Conservation (phyloP, 768 basidiomycete species). For the Amanita fuliginea region DNA sequence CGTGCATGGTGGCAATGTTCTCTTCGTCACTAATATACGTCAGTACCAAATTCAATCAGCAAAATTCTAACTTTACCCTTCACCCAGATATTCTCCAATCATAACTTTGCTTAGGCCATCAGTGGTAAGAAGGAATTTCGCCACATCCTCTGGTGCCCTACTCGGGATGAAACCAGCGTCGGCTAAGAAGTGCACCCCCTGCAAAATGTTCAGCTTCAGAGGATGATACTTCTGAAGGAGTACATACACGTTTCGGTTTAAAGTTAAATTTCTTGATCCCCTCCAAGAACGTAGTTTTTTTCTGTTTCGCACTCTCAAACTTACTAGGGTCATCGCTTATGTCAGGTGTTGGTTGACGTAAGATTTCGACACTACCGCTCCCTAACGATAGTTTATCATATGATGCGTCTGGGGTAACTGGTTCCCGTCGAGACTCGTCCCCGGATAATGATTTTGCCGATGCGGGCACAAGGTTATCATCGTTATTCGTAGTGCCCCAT, state of each 20-base stretch:
- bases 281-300: slow-evolving; percentile 89
- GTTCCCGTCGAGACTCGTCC: slow-evolving; percentile 45
- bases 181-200: slow-evolving; percentile 86
- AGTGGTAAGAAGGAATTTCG: slow-evolving; percentile 72
- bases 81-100: slow-evolving; percentile 97
- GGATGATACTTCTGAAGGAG: background rate
- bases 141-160: slow-evolving; percentile 65
- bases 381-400: slow-evolving; percentile 41
- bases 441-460: slow-evolving; percentile 32
- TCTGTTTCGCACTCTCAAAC: slow-evolving; percentile 94
- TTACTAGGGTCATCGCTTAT: slow-evolving; percentile 79
- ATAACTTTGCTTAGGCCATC: slow-evolving; percentile 92
- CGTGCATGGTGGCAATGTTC: slow-evolving; percentile 93
- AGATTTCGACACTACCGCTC: slow-evolving; percentile 38
- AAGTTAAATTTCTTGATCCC: slow-evolving; percentile 98
- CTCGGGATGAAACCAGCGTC: slow-evolving; percentile 81
- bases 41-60: background rate
- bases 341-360: slow-evolving; percentile 68
- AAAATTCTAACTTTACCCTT: slow-evolving; percentile 50
- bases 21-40: slow-evolving; percentile 57
- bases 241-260: slow-evolving; percentile 87
- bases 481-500: slow-evolving; percentile 63
- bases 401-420: slow-evolving; percentile 44
- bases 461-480: slow-evolving; percentile 26
- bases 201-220: background rate